These are phyloP conservation scores for Mortierella sp. DNA, from an alignment of 371 early-diverging fungal genomes.

Conservation along the genomic window DNA sequence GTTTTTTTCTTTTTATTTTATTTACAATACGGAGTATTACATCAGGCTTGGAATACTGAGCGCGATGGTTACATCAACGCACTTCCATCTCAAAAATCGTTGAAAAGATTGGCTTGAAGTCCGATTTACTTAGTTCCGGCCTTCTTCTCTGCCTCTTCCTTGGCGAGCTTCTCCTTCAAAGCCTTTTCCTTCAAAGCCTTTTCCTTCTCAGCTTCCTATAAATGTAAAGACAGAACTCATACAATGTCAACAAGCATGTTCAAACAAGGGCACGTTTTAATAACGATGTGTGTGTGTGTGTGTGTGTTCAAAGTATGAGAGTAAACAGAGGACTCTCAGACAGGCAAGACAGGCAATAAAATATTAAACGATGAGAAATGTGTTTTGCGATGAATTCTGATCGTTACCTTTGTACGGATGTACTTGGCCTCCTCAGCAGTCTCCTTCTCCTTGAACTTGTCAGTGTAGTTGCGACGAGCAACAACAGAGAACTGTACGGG, in stretches of 20 bases:
- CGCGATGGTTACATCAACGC: neutral
- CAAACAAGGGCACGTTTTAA: neutral
- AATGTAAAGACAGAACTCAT: neutral
- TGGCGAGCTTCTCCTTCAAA: constrained; percentile 37
- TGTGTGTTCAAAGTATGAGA: no score
- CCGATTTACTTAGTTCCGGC: constrained; percentile 33
- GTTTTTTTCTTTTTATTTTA: constrained; percentile 4
- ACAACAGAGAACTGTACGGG: constrained; percentile 49
- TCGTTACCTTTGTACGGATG: constrained; percentile 40
- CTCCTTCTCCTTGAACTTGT: constrained; percentile 42
- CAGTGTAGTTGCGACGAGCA: constrained; percentile 41
- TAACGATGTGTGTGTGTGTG: no score
- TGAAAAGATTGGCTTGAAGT: neutral
- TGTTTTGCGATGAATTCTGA: neutral
- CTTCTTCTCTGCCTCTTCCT: constrained; percentile 52
- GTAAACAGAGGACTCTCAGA: no score
- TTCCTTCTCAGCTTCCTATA: constrained; percentile 40
- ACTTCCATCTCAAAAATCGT: neutral
- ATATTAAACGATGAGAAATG: neutral
- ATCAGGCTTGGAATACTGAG: neutral
- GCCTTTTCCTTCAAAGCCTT: constrained; percentile 47
- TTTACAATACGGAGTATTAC: constrained; percentile 3
- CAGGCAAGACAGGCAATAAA: neutral
- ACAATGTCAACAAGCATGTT: neutral
- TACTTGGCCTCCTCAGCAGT: constrained; percentile 43